Conservation (phyloP, 2,329 filamentous ascomycete genomes). For the Biscogniauxia mediterranea region DNA sequence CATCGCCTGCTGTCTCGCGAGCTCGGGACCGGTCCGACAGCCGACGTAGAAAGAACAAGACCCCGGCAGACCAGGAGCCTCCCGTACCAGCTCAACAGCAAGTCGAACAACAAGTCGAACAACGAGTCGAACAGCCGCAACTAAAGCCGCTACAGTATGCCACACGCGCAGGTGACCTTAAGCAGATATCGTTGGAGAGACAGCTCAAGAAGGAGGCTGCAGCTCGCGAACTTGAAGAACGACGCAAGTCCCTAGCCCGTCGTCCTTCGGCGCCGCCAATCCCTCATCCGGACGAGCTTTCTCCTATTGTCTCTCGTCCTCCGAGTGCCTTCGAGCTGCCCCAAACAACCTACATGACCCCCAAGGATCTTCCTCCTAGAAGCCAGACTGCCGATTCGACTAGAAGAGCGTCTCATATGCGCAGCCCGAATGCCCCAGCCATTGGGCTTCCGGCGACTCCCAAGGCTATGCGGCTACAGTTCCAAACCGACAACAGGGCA, state of each 20-base stretch:
- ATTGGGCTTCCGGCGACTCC: constrained; percentile 88
- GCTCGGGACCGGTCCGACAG: constrained; percentile 40
- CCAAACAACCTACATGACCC: constrained; percentile 39
- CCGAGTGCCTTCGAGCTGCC: constrained; percentile 41
- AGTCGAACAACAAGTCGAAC: constrained; percentile 14
- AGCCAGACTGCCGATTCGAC: constrained; percentile 64
- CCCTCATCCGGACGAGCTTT: constrained; percentile 65
- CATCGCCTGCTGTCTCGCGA: constrained; percentile 30
- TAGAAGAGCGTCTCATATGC: constrained; percentile 50
- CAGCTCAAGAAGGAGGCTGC: constrained; percentile 70
- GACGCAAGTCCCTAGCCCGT: constrained; percentile 78
- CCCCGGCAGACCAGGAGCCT: constrained; percentile 27
- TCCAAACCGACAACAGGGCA: constrained; percentile 54
- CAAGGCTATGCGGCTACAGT: constrained; percentile 81
- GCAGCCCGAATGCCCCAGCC: constrained; percentile 46
- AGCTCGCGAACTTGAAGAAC: constrained; percentile 83
- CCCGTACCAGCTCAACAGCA: constrained; percentile 30
- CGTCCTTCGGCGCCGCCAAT: constrained; percentile 79
- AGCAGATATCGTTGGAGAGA: constrained; percentile 57
- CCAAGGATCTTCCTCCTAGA: constrained; percentile 50
- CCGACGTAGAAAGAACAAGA: constrained; percentile 34
- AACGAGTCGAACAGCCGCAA: constrained; percentile 14
- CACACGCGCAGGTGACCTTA: constrained; percentile 53
- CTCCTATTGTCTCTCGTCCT: constrained; percentile 35
- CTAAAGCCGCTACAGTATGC: constrained; percentile 8